Evolutionary conservation across 2,329 filamentous ascomycete species (phyloP).

Genomic region (Botrytis hyacinthi): DNA sequence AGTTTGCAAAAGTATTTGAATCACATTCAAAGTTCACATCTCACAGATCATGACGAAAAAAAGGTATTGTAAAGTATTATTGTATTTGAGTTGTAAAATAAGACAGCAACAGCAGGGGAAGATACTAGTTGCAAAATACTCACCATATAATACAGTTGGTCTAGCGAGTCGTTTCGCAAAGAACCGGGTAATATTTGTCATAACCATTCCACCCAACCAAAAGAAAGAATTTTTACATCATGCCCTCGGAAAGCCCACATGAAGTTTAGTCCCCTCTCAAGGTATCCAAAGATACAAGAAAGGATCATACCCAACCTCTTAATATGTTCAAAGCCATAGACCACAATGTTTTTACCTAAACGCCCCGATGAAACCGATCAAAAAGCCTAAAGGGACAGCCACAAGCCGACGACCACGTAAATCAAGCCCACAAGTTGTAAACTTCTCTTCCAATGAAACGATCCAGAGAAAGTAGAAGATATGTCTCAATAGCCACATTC

Average conservation of each 20-base stretch:
- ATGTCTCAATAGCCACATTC: conserved; percentile 41
- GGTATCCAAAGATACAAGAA: conserved; percentile 34
- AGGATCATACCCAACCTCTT: conserved; percentile 38
- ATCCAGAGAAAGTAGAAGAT: conserved; percentile 23
- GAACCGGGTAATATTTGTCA: conserved; percentile 11
- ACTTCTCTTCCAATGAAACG: conserved; percentile 5
- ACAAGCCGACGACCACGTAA: conserved; percentile 39
- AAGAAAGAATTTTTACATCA: conserved; percentile 25
- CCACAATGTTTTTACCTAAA: conserved; percentile 31
- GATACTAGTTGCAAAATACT: conserved; percentile 19
- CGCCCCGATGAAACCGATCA: conserved; percentile 33
- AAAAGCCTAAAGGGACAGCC: conserved; percentile 36
- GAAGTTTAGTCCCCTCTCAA: conserved; percentile 38
- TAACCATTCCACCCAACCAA: conserved; percentile 11
- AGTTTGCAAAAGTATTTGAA: not conserved
- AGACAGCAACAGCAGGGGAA: conserved; percentile 5
- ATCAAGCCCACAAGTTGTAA: conserved; percentile 38
- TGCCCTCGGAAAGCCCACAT: conserved; percentile 36
- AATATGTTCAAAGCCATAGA: conserved; percentile 38
- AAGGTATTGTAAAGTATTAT: not conserved
- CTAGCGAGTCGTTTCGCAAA: conserved; percentile 12
- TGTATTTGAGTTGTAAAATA: conserved; percentile 4
- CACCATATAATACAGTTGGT: conserved; percentile 22
- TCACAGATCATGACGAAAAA: not conserved
- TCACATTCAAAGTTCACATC: not conserved